Evolutionary conservation across 345 rosid genomes (phyloP).

Genomic region (Dipteronia sinensis): DNA sequence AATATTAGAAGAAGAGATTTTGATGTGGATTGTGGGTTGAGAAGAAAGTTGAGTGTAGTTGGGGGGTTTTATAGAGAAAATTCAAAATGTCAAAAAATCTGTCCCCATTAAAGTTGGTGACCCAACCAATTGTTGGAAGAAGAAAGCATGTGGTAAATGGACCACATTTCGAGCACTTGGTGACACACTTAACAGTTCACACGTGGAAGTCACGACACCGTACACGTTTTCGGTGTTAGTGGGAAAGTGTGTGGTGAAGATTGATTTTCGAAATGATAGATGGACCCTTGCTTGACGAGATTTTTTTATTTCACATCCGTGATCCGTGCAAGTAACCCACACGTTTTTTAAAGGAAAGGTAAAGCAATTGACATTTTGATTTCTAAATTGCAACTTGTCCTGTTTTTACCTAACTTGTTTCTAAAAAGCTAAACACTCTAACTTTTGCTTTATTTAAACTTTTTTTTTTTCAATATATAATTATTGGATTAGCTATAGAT

Average conservation of each 20-base stretch:
- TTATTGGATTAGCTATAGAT: neutral
- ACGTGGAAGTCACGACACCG: neutral
- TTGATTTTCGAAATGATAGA: neutral
- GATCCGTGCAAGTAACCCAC: no score
- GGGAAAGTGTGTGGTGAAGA: neutral
- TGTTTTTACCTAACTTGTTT: neutral
- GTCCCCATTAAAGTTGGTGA: neutral
- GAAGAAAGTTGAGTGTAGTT: neutral
- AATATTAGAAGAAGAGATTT: no score
- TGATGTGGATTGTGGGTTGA: neutral
- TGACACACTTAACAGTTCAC: neutral
- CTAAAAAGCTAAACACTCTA: neutral
- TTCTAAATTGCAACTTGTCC: neutral
- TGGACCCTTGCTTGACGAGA: neutral
- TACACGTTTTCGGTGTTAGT: neutral
- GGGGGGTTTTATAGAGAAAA: neutral
- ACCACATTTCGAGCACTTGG: slow-evolving; percentile 3
- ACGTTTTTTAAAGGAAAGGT: no score
- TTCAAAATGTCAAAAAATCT: no score
- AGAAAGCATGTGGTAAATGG: slow-evolving; percentile 17
- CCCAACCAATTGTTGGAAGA: neutral
- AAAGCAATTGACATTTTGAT: neutral
- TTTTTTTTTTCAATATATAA: no score
- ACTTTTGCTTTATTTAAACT: neutral
- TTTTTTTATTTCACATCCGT: neutral